Base-by-base conservation (phyloP, 352 stramenopile species). In the Phytophthora sojae region DNA sequence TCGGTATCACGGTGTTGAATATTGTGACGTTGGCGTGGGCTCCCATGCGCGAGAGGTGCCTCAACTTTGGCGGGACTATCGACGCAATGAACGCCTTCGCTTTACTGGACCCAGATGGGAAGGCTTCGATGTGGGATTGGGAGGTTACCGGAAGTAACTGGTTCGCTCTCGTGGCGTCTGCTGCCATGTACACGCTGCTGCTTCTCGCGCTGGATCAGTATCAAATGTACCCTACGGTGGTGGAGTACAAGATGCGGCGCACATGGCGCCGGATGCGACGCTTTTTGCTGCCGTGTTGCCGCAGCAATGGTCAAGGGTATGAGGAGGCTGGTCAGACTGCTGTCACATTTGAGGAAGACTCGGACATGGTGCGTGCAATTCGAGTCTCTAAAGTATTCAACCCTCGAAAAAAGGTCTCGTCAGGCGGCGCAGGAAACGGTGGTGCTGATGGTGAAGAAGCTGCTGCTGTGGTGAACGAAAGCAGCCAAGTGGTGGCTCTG, bases 221-320 rank as follows among this genome's bases (percentile, higher is more conserved):
- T 19, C 82, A 91, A 73, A 93, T 90, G 79, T 94, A 94, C 60
- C 83, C 88, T 11, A 91, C 86, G 4, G 67, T 90, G 8, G 64
- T 83, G 4, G 56, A 80, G 21, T 67, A 86, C 61, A 71, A 71
- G 17, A 55, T 91, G 11, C 52, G 57, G 6, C 66, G 60, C 25
- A 45, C 60, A 11, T 53, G 79, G 47, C 71, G 67, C 19, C 61
- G 70, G n/a, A 11, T 77, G 50, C 57, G 67, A 45, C 32, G 62
- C 3, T 55, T 51, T 21, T 21, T 80, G 3, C 26, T 69, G 12
- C 59, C 65, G 14, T 70, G 57, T n/a, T 71, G 57, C 57, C 26
- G 71, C n/a, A 67, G 51, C 14, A 53, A 62, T 57, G 44, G 39
- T 11, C 58, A 73, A 35, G 57, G 69, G 2, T 79, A 85, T 32